Conservation (phyloP, 768 basidiomycete genomes). For the Auricularia sp. region DNA sequence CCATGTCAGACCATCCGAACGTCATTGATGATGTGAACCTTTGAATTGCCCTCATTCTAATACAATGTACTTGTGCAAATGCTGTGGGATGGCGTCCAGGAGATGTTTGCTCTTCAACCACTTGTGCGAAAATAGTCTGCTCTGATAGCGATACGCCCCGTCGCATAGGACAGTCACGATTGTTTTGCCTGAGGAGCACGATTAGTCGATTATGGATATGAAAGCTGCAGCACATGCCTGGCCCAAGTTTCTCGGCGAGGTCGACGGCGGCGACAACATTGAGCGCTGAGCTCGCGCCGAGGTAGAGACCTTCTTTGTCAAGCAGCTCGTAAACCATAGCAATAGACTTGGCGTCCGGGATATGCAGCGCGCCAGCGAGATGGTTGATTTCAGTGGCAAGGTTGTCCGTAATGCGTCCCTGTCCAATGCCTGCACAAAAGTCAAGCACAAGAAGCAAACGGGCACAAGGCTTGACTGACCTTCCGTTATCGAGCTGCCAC, state of each 20-base stretch:
- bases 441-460: constrained; percentile 2
- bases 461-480: constrained; percentile 34
- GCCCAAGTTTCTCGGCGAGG: constrained; percentile 74
- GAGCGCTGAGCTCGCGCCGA: constrained; percentile 88
- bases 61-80: constrained; percentile 84
- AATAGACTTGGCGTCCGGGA: constrained; percentile 84
- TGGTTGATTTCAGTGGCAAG: constrained; percentile 70
- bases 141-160: constrained; percentile 96
- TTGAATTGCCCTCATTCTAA: constrained; percentile 38
- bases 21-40: too few species aligned
- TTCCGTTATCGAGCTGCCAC: constrained; percentile 87
- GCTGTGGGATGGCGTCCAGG: constrained; percentile 65
- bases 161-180: constrained; percentile 88
- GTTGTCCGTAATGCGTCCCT: constrained; percentile 91
- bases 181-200: constrained; percentile 46
- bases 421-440: constrained; percentile 69
- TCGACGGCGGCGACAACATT: constrained; percentile 93
- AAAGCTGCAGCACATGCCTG: constrained; percentile 39
- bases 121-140: constrained; percentile 84
- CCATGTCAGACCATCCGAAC: too few species aligned
- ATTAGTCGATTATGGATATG: neutral
- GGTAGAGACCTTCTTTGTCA: constrained; percentile 85
- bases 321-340: constrained; percentile 89
- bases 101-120: constrained; percentile 83
- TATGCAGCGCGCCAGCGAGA: constrained; percentile 72